Evolutionary conservation across 192 early-diverging fungal genomes (phyloP).

Genomic region (Glomus cerebriforme): DNA sequence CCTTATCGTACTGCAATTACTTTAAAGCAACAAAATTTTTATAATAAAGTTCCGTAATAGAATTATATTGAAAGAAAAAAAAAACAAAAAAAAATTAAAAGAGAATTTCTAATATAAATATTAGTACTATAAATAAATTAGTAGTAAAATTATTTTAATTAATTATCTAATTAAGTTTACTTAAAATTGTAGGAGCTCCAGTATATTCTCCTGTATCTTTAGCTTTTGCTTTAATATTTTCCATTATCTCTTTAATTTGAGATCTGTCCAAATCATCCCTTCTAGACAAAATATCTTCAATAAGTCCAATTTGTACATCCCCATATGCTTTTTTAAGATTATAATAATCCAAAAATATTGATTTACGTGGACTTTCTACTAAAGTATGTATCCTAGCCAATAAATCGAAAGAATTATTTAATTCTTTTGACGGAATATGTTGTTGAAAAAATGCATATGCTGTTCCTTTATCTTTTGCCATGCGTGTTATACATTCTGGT

Average conservation of each 20-base stretch:
- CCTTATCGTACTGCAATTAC: slow-evolving; percentile 85
- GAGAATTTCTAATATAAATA: too few species aligned
- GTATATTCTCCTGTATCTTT: slow-evolving; percentile 54
- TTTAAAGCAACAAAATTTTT: slow-evolving; percentile 74
- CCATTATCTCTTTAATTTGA: slow-evolving; percentile 85
- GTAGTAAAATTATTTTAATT: too few species aligned
- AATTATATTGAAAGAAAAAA: too few species aligned
- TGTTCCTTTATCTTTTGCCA: slow-evolving; percentile 71
- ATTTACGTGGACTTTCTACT: slow-evolving; percentile 76
- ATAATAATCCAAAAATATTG: slow-evolving; percentile 93
- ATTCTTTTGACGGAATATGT: slow-evolving; percentile 71
- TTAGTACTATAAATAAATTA: too few species aligned
- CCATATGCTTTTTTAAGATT: slow-evolving; percentile 86
- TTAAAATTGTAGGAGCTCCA: slow-evolving; percentile 57
- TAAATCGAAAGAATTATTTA: slow-evolving; percentile 78
- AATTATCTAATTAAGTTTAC: slow-evolving; percentile 57
- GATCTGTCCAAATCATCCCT: slow-evolving; percentile 91
- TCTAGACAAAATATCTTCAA: slow-evolving; percentile 87
- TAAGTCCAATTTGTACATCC: slow-evolving; percentile 85
- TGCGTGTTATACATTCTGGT: slow-evolving; percentile 65
- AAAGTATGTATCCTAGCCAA: slow-evolving; percentile 81
- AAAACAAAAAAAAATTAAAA: too few species aligned
- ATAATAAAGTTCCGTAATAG: slow-evolving; percentile 50
- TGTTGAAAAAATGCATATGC: slow-evolving; percentile 79
- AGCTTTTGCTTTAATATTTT: slow-evolving; percentile 70